Evolutionary conservation across 306 rosid genomes (phyloP), one percentile per base, ranked within the genome.

Genomic region (Dicorynia guianensis): DNA sequence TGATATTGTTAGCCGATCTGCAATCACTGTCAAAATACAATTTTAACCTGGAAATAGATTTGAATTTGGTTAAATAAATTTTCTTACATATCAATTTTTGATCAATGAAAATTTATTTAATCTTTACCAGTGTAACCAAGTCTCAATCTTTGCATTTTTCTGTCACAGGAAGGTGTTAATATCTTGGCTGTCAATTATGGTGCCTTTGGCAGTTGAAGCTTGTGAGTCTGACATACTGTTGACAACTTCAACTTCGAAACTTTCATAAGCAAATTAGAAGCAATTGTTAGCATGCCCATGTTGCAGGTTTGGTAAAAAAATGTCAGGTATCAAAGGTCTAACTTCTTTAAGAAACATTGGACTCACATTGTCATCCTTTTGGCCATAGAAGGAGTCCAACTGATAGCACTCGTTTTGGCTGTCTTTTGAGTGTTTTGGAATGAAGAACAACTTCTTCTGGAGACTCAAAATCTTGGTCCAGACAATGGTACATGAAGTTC

Each of bases 171-270:
- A 79, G 97, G 96, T 47, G 85, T 84, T 71, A 95, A 87, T 71
- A 82, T 95, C 52, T 75, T 95, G 86, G 98, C 91, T 36, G 97
- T 95, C 79, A 89, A 83, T 80, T 95, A 92, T 82, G 98, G 97
- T 68, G 72, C 96, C 43, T 97, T 61, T 85, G 98, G 55, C 87
- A 90, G 74, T 69, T 86, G 83, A 90, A 77, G 82, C 91, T 79
- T 82, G 97, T 95, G 85, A 88, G 93, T 69, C 4, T 0, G 59
- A 67, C 67, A 34, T 63, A 20, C 19, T 54, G 63, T 77, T 53
- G 39, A 20, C 60, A 70, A 30, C 38, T 55, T 63, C 77, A 56
- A 69, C 64, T 42, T 58, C 17, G 19, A 63, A 59, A 38, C 30
- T 71, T 64, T 49, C n/a, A n/a, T n/a, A n/a, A n/a, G n/a, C n/a